Evolutionary conservation across 495 filamentous ascomycete species (phyloP), one percentile per base, ranked within the genome.

Genomic region (Neurospora terricola): DNA sequence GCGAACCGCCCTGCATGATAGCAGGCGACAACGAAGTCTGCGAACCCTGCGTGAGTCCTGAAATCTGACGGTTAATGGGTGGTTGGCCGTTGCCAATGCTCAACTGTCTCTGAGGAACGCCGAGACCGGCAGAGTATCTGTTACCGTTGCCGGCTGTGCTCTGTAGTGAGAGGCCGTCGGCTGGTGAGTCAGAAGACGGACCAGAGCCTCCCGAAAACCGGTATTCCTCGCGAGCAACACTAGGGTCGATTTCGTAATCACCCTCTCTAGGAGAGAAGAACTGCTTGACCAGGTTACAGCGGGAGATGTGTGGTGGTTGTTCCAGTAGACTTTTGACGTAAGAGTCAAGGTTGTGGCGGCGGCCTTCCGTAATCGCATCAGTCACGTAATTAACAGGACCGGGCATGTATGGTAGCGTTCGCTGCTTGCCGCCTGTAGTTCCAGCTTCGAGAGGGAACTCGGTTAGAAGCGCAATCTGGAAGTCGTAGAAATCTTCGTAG

Each of bases 401-500:
- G 23, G 96, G 96, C 96, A 99, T 99, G 81, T 95, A 99, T n/a
- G 96, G 96, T 8, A 99, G 81, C 18, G 91, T 92, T 38, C 96
- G 90, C 71, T 91, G 89, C 75, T 90, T 90, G 48, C 88, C 88
- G 69, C 89, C 89, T 71, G 92, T 92, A 37, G 91, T 92, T 30
- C 96, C 95, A 37, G 96, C 94, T 78, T 98, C 96, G 18, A 92
- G 90, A 42, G 96, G 95, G 79, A 97, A 98, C 76, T 97, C 93
- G 48, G 93, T 94, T 62, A 99, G 86, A 7, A 99, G 91, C 21
- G 92, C 91, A 79, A 98, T 98, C 81, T 99, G 96, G 82, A 98
- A 97, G 79, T 98, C 96, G 81, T 98, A 99, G 80, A 99, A 99
- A 80, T 99, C 96, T 79, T 97, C 93, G 78, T 99, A 99, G 78